These are phyloP conservation scores for Blastocystis sp. DNA, from an alignment of 352 stramenopile species.

Conservation along the genomic window DNA sequence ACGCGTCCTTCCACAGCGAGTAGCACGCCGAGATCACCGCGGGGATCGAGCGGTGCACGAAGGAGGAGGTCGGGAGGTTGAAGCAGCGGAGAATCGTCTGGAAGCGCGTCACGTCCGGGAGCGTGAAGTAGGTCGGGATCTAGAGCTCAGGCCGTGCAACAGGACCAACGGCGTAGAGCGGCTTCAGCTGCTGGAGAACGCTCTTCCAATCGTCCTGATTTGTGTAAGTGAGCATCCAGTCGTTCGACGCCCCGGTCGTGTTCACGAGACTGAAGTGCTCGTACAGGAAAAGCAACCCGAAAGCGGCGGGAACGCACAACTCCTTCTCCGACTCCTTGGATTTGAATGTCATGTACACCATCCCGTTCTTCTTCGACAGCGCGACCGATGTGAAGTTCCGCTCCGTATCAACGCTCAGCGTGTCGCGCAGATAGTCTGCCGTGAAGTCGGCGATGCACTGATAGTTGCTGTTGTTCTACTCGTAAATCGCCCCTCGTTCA, in stretches of 20 bases:
- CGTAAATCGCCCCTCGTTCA: background rate
- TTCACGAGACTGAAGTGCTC: constrained; percentile 37
- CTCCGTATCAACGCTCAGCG: constrained; percentile 35
- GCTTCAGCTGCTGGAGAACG: background rate
- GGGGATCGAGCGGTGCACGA: constrained; percentile 43
- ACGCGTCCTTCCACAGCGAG: constrained; percentile 26
- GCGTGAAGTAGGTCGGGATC: constrained; percentile 12
- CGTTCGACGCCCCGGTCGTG: background rate
- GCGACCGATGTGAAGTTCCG: background rate
- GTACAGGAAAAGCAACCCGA: constrained; percentile 35
- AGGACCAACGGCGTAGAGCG: constrained; percentile 34
- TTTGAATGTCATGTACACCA: constrained; percentile 37
- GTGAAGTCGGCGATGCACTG: constrained; percentile 35
- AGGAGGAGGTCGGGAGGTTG: constrained; percentile 16
- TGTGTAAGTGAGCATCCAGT: constrained; percentile 46
- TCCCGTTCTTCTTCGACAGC: constrained; percentile 53
- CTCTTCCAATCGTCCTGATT: background rate
- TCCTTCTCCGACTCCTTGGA: constrained; percentile 25
- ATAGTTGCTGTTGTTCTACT: constrained; percentile 5
- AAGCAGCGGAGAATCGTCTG: background rate
- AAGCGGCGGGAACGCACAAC: constrained; percentile 7
- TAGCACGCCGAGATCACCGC: constrained; percentile 4
- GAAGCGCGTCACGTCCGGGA: constrained; percentile 19
- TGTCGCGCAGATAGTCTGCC: constrained; percentile 26
- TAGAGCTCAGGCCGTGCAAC: background rate